Evolutionary conservation across 371 early-diverging fungal species (phyloP), one percentile per base, ranked within the genome.

Genomic region (Mortierella sp.): DNA sequence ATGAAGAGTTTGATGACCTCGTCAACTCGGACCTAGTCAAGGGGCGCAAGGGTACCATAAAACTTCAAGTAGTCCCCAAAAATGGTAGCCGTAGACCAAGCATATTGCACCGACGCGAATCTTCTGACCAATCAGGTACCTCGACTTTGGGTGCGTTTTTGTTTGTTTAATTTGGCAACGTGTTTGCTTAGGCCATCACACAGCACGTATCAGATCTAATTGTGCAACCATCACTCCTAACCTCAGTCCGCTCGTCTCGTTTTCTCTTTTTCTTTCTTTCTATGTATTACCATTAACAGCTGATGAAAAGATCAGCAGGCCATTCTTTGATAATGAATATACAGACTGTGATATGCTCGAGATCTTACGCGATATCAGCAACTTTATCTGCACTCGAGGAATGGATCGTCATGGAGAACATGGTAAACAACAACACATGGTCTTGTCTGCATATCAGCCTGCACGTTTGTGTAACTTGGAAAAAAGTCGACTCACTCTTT

Each of bases 361-460:
- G 64, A 86, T 87, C 36, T 69, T 87, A 13, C 73, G 86, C 16
- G 87, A 87, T 48, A 87, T 87, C 70, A 84, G 83, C 55, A 73
- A 76, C 8, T 87, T 85, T 36, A 84, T 87, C 55, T 77, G 81
- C 21, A 61, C 85, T 4, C 62, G 76, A 40, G 86, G 86, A 65
- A 75, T 72, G 75, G 74, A 79, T 53, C 70, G 74, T 6, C 65
- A 68, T 43, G 43, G 64, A 15, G 77, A 71, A 38, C 53, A 63
- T 66, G 68, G 67, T 63, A 59, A 43, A 16, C 45, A 36, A 36
- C 7, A 36, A 36, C 36, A 36, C 36, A 36, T 36, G 36, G 36
- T 36, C 6, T 36, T 36, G 36, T 36, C 7, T 36, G 36, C 36
- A 36, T 36, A 36, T 36, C 28, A 6, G 3, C 36, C 36, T 36